These are phyloP conservation scores for Juglanconis oblonga DNA, from an alignment of 2,329 filamentous ascomycete genomes.

Conservation along the genomic window DNA sequence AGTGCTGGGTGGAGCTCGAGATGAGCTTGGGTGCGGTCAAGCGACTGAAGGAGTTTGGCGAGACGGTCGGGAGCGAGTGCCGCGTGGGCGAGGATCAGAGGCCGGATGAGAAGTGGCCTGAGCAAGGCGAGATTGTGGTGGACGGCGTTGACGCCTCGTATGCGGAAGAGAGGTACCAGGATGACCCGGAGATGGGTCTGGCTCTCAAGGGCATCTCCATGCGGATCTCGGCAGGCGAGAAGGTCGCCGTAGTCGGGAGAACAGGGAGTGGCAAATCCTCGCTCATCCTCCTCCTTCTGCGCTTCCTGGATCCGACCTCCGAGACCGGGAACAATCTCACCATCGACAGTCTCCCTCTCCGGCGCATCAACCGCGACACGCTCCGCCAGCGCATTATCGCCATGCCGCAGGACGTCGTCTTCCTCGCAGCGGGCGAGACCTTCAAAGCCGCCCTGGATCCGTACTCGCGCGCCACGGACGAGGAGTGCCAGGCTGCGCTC, in stretches of 20 bases:
- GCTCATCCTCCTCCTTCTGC: constrained; percentile 36
- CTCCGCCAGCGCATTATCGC: constrained; percentile 49
- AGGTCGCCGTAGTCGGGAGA: constrained; percentile 42
- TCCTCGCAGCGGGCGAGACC: constrained; percentile 42
- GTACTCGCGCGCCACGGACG: constrained; percentile 25
- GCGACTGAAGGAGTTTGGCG: constrained; percentile 29
- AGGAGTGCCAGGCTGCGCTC: constrained; percentile 34
- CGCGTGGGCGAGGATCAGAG: constrained; percentile 27
- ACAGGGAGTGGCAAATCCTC: constrained; percentile 45
- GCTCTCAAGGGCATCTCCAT: constrained; percentile 30
- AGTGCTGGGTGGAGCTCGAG: constrained; percentile 28
- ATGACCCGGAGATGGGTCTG: constrained; percentile 5
- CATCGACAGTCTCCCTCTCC: constrained; percentile 41
- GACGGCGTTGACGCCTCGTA: constrained; percentile 26
- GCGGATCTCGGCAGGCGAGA: constrained; percentile 30
- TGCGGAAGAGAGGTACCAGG: constrained; percentile 11
- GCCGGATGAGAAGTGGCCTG: constrained; percentile 25
- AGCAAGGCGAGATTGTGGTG: constrained; percentile 23
- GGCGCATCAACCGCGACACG: constrained; percentile 35
- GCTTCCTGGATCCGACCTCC: constrained; percentile 37
- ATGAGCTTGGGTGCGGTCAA: constrained; percentile 36
- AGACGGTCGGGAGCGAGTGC: constrained; percentile 24
- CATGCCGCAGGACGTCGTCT: constrained; percentile 52
- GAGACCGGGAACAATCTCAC: constrained; percentile 27
- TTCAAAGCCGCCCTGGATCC: constrained; percentile 44